Evolutionary conservation across 192 early-diverging fungal species (phyloP).

Genomic region (Backusella sp.): DNA sequence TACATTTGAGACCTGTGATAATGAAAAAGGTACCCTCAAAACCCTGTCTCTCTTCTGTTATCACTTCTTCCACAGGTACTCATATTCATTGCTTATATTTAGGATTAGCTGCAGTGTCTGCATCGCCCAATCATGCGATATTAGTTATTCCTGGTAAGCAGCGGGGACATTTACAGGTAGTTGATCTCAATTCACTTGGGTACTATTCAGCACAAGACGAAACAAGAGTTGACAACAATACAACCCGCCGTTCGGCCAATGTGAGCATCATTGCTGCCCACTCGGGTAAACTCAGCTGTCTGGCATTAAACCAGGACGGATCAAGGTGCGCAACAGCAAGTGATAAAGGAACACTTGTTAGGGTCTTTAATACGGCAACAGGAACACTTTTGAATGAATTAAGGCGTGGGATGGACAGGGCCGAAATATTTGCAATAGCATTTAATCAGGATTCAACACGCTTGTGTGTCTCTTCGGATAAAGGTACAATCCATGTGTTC

Average conservation of each 20-base stretch:
- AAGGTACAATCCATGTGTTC: constrained; percentile 93
- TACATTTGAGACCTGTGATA: constrained; percentile 79
- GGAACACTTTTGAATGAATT: constrained; percentile 81
- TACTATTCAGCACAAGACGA: constrained; percentile 5
- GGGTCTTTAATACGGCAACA: constrained; percentile 79
- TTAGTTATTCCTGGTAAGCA: constrained; percentile 83
- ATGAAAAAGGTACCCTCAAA: constrained; percentile 56
- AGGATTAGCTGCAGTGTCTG: constrained; percentile 69
- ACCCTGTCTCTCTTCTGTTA: neutral
- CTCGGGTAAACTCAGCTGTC: constrained; percentile 67
- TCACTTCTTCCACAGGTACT: too few species aligned
- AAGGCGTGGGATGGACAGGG: constrained; percentile 83
- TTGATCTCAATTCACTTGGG: constrained; percentile 58
- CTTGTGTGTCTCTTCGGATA: constrained; percentile 86
- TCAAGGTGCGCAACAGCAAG: constrained; percentile 81
- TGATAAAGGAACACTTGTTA: constrained; percentile 88
- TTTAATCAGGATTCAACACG: constrained; percentile 78
- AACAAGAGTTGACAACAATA: constrained; percentile 2
- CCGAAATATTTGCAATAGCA: constrained; percentile 88
- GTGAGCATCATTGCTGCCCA: constrained; percentile 85
- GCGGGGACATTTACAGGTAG: constrained; percentile 84
- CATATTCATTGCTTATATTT: neutral
- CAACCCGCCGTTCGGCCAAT: constrained; percentile 45
- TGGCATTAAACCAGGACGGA: constrained; percentile 78
- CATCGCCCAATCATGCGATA: constrained; percentile 63